A percentile compares a stretch with the other conserved stretches of the same genome.
Conservation (phyloP, 106 monocot species). For the Allium sativum region DNA sequence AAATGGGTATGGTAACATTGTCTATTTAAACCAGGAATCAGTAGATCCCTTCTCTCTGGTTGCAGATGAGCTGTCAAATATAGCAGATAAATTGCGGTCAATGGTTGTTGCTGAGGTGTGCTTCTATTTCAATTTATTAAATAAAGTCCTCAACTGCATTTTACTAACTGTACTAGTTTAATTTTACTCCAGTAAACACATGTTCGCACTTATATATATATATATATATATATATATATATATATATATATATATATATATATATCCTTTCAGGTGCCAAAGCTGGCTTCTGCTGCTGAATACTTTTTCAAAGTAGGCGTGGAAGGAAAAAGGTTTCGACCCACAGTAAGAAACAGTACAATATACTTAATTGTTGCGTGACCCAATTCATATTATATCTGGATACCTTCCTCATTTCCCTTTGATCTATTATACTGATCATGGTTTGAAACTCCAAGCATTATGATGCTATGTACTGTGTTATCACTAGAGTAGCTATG, state of each 20-base stretch:
- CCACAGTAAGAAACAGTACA: conserved; percentile 52
- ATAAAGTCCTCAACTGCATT: not conserved
- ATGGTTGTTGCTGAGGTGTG: conserved; percentile 79
- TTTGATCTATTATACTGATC: too few species aligned
- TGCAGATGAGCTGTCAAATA: conserved; percentile 74
- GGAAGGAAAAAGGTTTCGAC: conserved; percentile 95
- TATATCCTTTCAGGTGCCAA: conserved; percentile 48
- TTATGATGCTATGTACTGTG: too few species aligned
- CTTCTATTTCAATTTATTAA: not conserved
- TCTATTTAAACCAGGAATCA: conserved; percentile 31
- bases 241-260: too few species aligned
- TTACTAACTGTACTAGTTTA: not conserved
- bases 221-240: too few species aligned
- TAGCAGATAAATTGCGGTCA: conserved; percentile 67
- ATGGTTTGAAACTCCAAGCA: too few species aligned
- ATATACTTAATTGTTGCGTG: not conserved
- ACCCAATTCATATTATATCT: too few species aligned
- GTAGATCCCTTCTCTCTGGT: conserved; percentile 88
- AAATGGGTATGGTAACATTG: too few species aligned
- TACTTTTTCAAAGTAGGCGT: conserved; percentile 88
- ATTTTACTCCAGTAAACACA: too few species aligned
- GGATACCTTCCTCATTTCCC: too few species aligned
- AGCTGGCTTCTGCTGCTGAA: conserved; percentile 89
- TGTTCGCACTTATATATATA: too few species aligned
- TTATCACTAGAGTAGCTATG: too few species aligned